phyloP scores from a whole-genome alignment of 306 rosid genomes.

The Aeschynomene evenia region DNA sequence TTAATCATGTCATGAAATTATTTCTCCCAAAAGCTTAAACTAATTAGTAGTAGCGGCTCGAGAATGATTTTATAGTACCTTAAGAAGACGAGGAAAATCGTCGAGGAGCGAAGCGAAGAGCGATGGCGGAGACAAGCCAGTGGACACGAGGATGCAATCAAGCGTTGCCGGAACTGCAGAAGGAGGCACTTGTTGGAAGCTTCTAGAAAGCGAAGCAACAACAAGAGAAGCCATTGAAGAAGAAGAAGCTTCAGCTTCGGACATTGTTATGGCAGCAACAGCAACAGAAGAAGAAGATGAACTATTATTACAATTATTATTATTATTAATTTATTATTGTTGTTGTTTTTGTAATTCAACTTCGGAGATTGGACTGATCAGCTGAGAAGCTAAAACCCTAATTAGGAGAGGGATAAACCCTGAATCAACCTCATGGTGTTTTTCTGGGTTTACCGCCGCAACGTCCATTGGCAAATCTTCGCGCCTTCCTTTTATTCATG shows the following conservation, averaged over 20 bases:
- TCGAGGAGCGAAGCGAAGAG: conserved; percentile 64
- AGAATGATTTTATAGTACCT: conserved; percentile 43
- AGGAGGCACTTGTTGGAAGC: conserved; percentile 65
- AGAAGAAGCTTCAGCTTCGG: conserved; percentile 31
- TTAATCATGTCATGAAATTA: no score
- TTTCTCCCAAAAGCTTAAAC: no score
- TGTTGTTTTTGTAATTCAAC: no score
- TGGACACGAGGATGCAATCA: conserved; percentile 70
- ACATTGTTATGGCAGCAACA: conserved; percentile 27
- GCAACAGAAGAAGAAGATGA: background rate
- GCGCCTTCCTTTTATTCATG: conserved; percentile 35
- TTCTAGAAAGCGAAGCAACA: conserved; percentile 47
- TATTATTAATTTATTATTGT: no score
- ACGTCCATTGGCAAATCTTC: background rate
- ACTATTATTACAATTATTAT: background rate
- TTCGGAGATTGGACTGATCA: background rate
- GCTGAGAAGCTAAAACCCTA: conserved; percentile 27
- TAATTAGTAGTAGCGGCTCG: no score
- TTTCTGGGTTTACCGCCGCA: background rate
- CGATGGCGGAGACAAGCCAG: conserved; percentile 52
- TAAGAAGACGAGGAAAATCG: conserved; percentile 45
- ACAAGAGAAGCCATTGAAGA: conserved; percentile 50
- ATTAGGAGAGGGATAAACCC: conserved; percentile 16
- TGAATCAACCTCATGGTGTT: background rate
- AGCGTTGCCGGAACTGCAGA: conserved; percentile 68